These are phyloP conservation scores for Phaeoacremonium minimum DNA, from an alignment of 2,329 filamentous ascomycete species.

Conservation along the genomic window DNA sequence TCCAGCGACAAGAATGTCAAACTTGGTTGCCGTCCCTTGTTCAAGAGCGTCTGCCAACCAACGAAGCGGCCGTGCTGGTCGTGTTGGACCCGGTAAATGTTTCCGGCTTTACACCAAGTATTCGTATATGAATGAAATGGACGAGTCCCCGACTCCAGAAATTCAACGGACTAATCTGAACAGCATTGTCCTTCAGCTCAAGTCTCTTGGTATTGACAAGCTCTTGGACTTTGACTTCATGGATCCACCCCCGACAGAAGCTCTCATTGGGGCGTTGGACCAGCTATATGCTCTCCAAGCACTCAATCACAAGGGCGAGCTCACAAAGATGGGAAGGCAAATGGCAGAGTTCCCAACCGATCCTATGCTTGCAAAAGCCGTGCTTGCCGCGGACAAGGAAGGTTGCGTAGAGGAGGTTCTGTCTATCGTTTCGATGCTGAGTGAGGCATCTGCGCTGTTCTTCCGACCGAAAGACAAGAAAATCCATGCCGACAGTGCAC, in stretches of 20 bases:
- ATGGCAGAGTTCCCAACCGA: conserved; percentile 96
- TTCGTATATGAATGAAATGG: conserved; percentile 91
- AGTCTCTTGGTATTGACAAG: conserved; percentile 87
- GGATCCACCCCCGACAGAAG: conserved; percentile 86
- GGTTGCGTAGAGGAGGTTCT: conserved; percentile 93
- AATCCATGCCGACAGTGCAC: conserved; percentile 87
- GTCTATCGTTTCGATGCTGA: conserved; percentile 90
- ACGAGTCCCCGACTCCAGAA: conserved; percentile 87
- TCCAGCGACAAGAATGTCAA: conserved; percentile 86
- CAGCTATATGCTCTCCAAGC: conserved; percentile 88
- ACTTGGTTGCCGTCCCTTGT: conserved; percentile 83
- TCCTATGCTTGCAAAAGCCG: conserved; percentile 83
- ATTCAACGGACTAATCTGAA: conserved; percentile 89
- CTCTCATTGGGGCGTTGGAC: conserved; percentile 83
- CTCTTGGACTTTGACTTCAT: conserved; percentile 94
- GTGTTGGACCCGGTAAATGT: conserved; percentile 87
- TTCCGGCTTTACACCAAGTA: conserved; percentile 93
- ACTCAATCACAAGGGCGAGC: conserved; percentile 79
- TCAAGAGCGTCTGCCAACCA: conserved; percentile 92
- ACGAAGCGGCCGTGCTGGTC: conserved; percentile 84
- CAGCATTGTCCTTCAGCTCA: conserved; percentile 77
- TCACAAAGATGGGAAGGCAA: conserved; percentile 87
- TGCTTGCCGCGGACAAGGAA: conserved; percentile 83
- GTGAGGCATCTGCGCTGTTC: conserved; percentile 84
- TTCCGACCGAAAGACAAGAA: conserved; percentile 97